Conservation (phyloP, 768 basidiomycete species). For the Favolaschia claudopus region DNA sequence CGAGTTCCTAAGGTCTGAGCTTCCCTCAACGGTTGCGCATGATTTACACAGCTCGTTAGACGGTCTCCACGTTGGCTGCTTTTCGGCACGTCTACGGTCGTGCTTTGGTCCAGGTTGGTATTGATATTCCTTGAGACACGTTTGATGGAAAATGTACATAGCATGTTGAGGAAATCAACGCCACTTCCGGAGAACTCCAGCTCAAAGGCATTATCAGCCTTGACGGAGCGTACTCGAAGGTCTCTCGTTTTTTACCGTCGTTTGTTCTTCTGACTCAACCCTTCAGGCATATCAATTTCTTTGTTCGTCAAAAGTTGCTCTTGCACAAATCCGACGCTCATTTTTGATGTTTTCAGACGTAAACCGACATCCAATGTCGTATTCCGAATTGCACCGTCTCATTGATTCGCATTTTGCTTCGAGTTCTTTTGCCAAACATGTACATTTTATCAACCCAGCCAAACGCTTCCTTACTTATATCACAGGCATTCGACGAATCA, state of each 20-base stretch:
- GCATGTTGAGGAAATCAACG: conserved; percentile 74
- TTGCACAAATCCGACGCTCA: neutral
- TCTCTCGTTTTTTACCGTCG: conserved; percentile 31
- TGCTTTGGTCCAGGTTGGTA: conserved; percentile 70
- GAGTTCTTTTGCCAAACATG: conserved; percentile 80
- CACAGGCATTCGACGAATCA: conserved; percentile 74
- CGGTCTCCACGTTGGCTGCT: conserved; percentile 63
- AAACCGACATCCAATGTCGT: conserved; percentile 75
- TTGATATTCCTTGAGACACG: neutral
- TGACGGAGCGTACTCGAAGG: conserved; percentile 78
- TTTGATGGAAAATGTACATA: conserved; percentile 41
- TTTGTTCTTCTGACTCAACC: conserved; percentile 25
- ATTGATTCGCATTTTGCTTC: conserved; percentile 72
- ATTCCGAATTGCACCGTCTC: conserved; percentile 70
- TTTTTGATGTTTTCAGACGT: conserved; percentile 58
- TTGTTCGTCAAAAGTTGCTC: conserved; percentile 59
- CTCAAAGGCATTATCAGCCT: conserved; percentile 88
- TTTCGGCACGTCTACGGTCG: conserved; percentile 82
- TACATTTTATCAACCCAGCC: conserved; percentile 36
- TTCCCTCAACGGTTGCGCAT: neutral
- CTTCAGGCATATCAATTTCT: conserved; percentile 84
- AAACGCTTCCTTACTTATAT: neutral
- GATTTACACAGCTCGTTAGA: conserved; percentile 51
- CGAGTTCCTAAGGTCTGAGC: conserved; percentile 76
- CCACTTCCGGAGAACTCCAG: conserved; percentile 54